A percentile compares a stretch with the other conserved stretches of the same genome.
Conservation (phyloP, 805 yeast genomes). For the Lachancea dasiensis region DNA sequence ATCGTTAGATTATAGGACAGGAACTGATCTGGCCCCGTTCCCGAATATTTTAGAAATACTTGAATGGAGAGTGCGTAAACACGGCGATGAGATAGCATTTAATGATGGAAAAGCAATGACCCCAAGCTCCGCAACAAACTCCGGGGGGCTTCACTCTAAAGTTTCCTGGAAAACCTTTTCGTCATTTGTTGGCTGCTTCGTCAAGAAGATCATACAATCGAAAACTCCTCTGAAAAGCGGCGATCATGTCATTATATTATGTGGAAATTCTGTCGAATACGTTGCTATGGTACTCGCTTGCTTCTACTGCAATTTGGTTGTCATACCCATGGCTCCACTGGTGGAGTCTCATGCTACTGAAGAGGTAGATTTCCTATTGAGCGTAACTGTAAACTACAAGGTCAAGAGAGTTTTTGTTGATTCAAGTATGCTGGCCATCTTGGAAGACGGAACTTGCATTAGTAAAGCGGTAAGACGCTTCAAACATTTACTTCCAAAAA, state of each 20-base stretch:
- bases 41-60: constrained; percentile 63
- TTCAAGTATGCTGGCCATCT: constrained; percentile 23
- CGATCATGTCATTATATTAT: constrained; percentile 71
- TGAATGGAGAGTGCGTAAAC: constrained; percentile 68
- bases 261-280: constrained; percentile 82
- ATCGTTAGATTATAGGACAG: constrained; percentile 73
- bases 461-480: constrained; percentile 23
- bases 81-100: constrained; percentile 78
- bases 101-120: constrained; percentile 34
- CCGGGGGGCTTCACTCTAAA: constrained; percentile 44
- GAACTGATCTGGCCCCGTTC: constrained; percentile 69
- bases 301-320: constrained; percentile 56
- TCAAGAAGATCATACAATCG: constrained; percentile 58
- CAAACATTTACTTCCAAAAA: constrained; percentile 25
- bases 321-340: constrained; percentile 71
- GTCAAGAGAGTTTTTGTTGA: constrained; percentile 72
- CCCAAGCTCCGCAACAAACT: constrained; percentile 22
- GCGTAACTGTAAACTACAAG: constrained; percentile 62
- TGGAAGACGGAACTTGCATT: constrained; percentile 22
- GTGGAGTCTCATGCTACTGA: constrained; percentile 63
- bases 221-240: constrained; percentile 63
- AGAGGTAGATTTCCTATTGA: constrained; percentile 62
- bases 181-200: constrained; percentile 64
- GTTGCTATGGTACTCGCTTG: constrained; percentile 82
- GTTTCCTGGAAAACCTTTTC: constrained; percentile 82